Evolutionary conservation across 2,329 filamentous ascomycete species (phyloP).

Genomic region (Colletotrichum sojae): DNA sequence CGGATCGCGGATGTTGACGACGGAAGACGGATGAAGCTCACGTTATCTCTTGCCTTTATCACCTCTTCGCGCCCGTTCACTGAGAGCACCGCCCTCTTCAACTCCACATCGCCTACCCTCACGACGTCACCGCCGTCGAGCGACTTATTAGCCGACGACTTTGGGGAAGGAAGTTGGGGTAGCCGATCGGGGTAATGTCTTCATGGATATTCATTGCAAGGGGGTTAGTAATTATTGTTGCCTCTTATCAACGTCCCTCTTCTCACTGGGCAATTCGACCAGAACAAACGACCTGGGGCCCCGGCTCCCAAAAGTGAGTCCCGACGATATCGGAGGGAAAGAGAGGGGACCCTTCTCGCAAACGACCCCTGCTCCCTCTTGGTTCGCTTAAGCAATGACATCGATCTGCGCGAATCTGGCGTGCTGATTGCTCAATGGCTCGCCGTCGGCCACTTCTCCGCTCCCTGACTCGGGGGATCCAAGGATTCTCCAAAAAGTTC

Average conservation of each 20-base stretch:
- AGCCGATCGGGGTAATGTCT: conserved; percentile 2
- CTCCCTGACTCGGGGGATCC: conserved; percentile 15
- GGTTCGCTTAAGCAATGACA: conserved; percentile 26
- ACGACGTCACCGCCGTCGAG: neutral
- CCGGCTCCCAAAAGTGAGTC: conserved; percentile 15
- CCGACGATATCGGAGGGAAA: conserved; percentile 37
- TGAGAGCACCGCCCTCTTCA: conserved; percentile 15
- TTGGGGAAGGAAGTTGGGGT: neutral
- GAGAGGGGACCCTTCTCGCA: neutral
- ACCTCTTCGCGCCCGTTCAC: neutral
- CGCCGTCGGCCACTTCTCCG: conserved; percentile 20
- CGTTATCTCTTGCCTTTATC: neutral
- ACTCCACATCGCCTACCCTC: conserved; percentile 13
- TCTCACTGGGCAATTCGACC: conserved; percentile 1
- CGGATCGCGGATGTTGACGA: conserved; percentile 27
- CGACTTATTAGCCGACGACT: neutral
- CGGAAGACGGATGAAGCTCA: conserved; percentile 16
- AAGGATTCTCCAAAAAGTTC: conserved; percentile 10
- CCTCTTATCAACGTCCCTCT: conserved; percentile 14
- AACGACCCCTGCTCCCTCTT: neutral
- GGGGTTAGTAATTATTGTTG: conserved; percentile 1
- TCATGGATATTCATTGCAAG: neutral
- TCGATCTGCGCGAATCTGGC: conserved; percentile 26
- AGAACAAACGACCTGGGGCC: neutral
- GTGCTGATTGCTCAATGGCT: conserved; percentile 6